Percentiles rank a stretch among this genome's conserved stretches.
These are phyloP conservation scores for Trypanosoma caninum DNA, from an alignment of 208 protist genomes.

Conservation along the genomic window DNA sequence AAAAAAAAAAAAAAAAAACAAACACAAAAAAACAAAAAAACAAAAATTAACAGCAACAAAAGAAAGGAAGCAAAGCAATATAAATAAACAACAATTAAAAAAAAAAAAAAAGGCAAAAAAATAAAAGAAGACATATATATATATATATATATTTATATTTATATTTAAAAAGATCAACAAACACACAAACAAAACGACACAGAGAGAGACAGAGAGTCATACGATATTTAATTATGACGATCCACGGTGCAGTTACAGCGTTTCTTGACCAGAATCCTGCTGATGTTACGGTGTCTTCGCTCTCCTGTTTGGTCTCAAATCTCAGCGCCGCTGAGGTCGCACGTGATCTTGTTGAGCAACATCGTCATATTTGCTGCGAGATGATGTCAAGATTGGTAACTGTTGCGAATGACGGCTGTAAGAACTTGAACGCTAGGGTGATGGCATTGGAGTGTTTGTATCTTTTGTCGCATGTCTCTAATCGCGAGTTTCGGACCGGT, in stretches of 20 bases:
- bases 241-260: slow-evolving; percentile 47
- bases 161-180: too few relatives aligned
- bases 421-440: slow-evolving; percentile 54
- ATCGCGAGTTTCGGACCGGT: slow-evolving; percentile 50
- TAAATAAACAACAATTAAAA: neutral
- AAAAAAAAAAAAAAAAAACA: slow-evolving; percentile 6
- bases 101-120: neutral
- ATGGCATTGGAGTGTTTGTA: slow-evolving; percentile 76
- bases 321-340: slow-evolving; percentile 35
- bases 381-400: slow-evolving; percentile 37
- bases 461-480: slow-evolving; percentile 49
- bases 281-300: slow-evolving; percentile 39
- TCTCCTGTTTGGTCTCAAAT: slow-evolving; percentile 50
- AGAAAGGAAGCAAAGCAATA: neutral
- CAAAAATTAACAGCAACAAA: neutral
- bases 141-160: too few relatives aligned
- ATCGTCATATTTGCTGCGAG: slow-evolving; percentile 26
- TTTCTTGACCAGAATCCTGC: slow-evolving; percentile 54
- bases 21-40: slow-evolving; percentile 1
- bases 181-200: too few relatives aligned
- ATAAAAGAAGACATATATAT: too few relatives aligned
- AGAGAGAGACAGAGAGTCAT: too few relatives aligned
- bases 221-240: slow-evolving; percentile 32
- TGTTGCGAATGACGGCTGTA: slow-evolving; percentile 58
- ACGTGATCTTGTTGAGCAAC: slow-evolving; percentile 24